These are phyloP conservation scores for Carex pumila DNA, from an alignment of 176 grass and related monocot species.

Conservation along the genomic window DNA sequence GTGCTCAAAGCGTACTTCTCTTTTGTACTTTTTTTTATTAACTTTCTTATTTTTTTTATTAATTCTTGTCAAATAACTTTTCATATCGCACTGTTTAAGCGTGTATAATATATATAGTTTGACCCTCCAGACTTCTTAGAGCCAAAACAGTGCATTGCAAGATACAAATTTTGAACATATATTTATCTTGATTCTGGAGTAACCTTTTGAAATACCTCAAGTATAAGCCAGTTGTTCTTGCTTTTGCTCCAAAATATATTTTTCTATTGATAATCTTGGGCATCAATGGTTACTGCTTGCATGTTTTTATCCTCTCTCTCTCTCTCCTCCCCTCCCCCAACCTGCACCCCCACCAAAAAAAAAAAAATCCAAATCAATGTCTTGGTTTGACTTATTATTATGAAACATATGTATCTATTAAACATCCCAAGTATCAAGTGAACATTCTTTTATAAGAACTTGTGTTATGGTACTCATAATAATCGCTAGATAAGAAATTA, in stretches of 20 bases:
- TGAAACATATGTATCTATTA: not conserved
- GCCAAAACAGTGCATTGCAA: not conserved
- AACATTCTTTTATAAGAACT: not conserved
- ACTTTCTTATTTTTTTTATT: not conserved
- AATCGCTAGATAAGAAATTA: not conserved
- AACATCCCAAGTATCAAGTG: not conserved
- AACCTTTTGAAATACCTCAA: not conserved
- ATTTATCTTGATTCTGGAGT: not conserved
- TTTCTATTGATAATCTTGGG: not conserved
- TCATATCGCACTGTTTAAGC: not conserved
- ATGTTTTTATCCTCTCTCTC: not conserved
- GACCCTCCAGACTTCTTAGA: not conserved
- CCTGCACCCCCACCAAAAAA: not conserved
- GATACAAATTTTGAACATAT: not conserved
- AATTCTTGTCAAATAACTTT: not conserved
- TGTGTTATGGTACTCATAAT: not conserved
- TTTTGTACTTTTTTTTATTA: not conserved
- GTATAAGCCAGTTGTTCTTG: not conserved
- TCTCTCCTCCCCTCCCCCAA: not conserved
- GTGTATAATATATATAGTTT: slow-evolving; percentile 1
- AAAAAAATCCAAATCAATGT: not conserved
- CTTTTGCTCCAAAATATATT: not conserved
- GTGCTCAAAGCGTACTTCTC: not conserved
- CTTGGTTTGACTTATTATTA: not conserved
- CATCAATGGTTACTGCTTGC: not conserved